Percentiles rank a stretch among this genome's conserved stretches.
phyloP scores from a whole-genome alignment of 345 rosid genomes.

The Excoecaria agallocha region DNA sequence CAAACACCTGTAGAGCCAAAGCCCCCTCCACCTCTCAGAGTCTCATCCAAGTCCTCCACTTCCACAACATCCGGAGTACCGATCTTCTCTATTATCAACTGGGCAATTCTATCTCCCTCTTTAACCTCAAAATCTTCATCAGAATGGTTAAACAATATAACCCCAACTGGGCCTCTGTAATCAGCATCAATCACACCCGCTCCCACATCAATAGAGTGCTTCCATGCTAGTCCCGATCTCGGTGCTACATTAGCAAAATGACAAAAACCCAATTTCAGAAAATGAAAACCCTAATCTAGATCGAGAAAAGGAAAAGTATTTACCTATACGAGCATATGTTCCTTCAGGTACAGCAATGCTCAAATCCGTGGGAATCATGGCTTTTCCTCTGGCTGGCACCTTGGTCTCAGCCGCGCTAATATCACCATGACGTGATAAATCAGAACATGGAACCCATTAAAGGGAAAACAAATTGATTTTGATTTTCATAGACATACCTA shows the following conservation, averaged over 20 bases:
- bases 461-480: constrained; percentile 29
- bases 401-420: too few species aligned
- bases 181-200: constrained; percentile 81
- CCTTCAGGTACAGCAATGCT: too few species aligned
- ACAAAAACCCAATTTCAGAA: background rate
- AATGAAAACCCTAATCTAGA: background rate
- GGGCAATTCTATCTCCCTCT: constrained; percentile 64
- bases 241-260: constrained; percentile 37
- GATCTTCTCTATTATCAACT: constrained; percentile 71
- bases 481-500: constrained; percentile 23
- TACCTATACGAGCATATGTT: too few species aligned
- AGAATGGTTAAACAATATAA: constrained; percentile 64
- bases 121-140: constrained; percentile 68
- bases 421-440: constrained; percentile 72
- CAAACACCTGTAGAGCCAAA: constrained; percentile 82
- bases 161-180: constrained; percentile 72
- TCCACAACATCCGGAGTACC: constrained; percentile 59
- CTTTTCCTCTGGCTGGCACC: too few species aligned
- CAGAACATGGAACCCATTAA: constrained; percentile 77
- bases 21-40: constrained; percentile 72
- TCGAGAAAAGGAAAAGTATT: constrained; percentile 2
- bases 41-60: constrained; percentile 68
- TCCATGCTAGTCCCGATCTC: constrained; percentile 78
- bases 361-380: too few species aligned
- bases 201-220: constrained; percentile 76